Conservation (phyloP, 176 grass and related monocot genomes). For the Eragrostis nindensis region DNA sequence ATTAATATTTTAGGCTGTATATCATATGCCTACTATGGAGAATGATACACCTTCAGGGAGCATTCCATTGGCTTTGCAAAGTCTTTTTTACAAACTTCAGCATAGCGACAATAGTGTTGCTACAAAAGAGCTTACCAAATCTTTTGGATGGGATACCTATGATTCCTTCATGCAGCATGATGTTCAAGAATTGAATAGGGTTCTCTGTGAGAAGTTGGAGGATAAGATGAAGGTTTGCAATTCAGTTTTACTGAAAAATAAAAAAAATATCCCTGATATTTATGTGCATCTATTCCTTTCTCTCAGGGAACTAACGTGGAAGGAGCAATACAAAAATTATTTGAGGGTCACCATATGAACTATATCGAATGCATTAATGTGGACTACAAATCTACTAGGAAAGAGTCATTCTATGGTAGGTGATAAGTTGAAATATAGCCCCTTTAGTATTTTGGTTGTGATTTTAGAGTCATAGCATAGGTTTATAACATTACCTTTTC, state of each 20-base stretch:
- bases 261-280: background rate
- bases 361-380: slow-evolving; percentile 87
- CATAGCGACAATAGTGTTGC: slow-evolving; percentile 72
- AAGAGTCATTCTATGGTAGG: slow-evolving; percentile 88
- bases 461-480: background rate
- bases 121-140: slow-evolving; percentile 85
- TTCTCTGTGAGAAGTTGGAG: slow-evolving; percentile 86
- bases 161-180: slow-evolving; percentile 91
- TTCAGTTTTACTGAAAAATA: slow-evolving; percentile 25
- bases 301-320: slow-evolving; percentile 70
- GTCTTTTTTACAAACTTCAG: slow-evolving; percentile 90
- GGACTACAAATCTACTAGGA: slow-evolving; percentile 76
- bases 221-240: slow-evolving; percentile 83
- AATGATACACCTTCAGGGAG: slow-evolving; percentile 77
- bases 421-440: slow-evolving; percentile 26
- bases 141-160: slow-evolving; percentile 83
- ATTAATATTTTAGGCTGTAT: slow-evolving; percentile 71
- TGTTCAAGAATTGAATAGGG: slow-evolving; percentile 82
- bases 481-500: slow-evolving; percentile 14
- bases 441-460: slow-evolving; percentile 19
- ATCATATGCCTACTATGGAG: slow-evolving; percentile 76
- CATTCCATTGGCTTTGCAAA: slow-evolving; percentile 80
- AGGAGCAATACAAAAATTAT: slow-evolving; percentile 78
- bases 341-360: slow-evolving; percentile 87
- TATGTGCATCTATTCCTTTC: slow-evolving; percentile 32